Percentiles rank a stretch among this genome's conserved stretches.
These are phyloP conservation scores for Coemansia sp. DNA, from an alignment of 192 early-diverging fungal genomes.

Conservation along the genomic window DNA sequence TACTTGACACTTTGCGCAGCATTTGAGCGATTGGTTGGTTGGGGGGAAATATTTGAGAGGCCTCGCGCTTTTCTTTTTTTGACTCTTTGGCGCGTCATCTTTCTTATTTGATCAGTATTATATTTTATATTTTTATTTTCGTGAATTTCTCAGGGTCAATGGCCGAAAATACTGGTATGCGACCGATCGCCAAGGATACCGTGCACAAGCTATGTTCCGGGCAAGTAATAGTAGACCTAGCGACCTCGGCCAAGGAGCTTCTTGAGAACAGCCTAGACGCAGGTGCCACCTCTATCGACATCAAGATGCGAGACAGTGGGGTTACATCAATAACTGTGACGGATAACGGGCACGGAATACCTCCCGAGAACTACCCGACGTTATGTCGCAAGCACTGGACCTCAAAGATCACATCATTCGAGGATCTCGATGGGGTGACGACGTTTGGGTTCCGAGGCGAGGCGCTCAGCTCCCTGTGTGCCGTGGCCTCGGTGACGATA, in stretches of 20 bases:
- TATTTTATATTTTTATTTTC: slow-evolving; percentile 9
- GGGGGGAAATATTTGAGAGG: neutral
- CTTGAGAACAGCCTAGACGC: slow-evolving; percentile 96
- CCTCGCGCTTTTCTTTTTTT: neutral
- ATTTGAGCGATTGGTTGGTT: neutral
- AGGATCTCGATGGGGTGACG: slow-evolving; percentile 71
- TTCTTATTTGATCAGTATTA: neutral
- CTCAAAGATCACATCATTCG: slow-evolving; percentile 80
- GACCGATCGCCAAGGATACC: slow-evolving; percentile 45
- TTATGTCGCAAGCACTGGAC: slow-evolving; percentile 91
- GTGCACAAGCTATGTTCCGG: slow-evolving; percentile 85
- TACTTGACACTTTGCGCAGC: slow-evolving; percentile 8
- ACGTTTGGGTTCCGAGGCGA: slow-evolving; percentile 96
- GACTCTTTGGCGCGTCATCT: neutral
- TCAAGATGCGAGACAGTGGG: slow-evolving; percentile 81
- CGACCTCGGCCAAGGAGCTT: slow-evolving; percentile 88
- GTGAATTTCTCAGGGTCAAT: neutral
- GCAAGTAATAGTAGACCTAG: slow-evolving; percentile 85
- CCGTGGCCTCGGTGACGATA: slow-evolving; percentile 60
- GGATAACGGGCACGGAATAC: slow-evolving; percentile 91
- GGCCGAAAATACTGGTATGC: slow-evolving; percentile 13
- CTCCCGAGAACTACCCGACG: slow-evolving; percentile 59
- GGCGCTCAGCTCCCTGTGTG: slow-evolving; percentile 88
- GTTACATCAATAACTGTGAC: slow-evolving; percentile 72
- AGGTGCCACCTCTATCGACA: slow-evolving; percentile 76